These are phyloP conservation scores for Astrephomene gubernaculifera DNA, from an alignment of 139 green algal species.

Conservation along the genomic window DNA sequence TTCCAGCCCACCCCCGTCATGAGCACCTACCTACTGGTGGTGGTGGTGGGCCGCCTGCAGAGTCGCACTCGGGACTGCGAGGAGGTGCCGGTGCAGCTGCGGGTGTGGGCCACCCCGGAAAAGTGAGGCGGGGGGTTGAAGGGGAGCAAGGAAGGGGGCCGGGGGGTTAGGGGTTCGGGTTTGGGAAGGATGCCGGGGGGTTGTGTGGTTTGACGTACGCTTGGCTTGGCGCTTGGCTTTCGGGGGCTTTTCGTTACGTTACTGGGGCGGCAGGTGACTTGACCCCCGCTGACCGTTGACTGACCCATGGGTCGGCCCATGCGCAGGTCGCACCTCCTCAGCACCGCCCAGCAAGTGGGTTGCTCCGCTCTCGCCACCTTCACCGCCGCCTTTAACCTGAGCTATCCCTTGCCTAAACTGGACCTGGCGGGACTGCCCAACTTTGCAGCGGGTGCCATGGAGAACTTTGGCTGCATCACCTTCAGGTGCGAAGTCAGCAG, in stretches of 20 bases:
- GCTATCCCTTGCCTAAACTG: slow-evolving; percentile 85
- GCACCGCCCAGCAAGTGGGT: slow-evolving; percentile 58
- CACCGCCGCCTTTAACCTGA: not conserved
- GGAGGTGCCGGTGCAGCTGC: slow-evolving; percentile 27
- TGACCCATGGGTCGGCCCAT: too few relatives aligned
- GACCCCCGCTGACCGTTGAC: too few relatives aligned
- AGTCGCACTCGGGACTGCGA: not conserved
- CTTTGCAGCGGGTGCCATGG: slow-evolving; percentile 94
- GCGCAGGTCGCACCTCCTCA: too few relatives aligned
- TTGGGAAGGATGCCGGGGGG: too few relatives aligned
- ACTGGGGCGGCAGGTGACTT: too few relatives aligned
- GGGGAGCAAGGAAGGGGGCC: not conserved
- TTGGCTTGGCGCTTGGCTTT: too few relatives aligned
- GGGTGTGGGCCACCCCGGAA: slow-evolving; percentile 76
- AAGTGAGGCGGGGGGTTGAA: slow-evolving; percentile 41
- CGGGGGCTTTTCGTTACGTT: too few relatives aligned
- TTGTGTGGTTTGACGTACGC: too few relatives aligned
- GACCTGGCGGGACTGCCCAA: slow-evolving; percentile 93
- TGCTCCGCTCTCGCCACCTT: slow-evolving; percentile 52
- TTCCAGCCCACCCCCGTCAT: slow-evolving; percentile 77
- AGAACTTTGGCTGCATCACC: slow-evolving; percentile 92
- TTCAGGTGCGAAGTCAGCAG: slow-evolving; percentile 57
- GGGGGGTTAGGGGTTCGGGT: too few relatives aligned
- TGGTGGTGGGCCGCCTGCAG: slow-evolving; percentile 78
- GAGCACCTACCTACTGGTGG: slow-evolving; percentile 89